These are phyloP conservation scores for Aureoboletus auriporus DNA, from an alignment of 768 basidiomycete species.

Conservation along the genomic window DNA sequence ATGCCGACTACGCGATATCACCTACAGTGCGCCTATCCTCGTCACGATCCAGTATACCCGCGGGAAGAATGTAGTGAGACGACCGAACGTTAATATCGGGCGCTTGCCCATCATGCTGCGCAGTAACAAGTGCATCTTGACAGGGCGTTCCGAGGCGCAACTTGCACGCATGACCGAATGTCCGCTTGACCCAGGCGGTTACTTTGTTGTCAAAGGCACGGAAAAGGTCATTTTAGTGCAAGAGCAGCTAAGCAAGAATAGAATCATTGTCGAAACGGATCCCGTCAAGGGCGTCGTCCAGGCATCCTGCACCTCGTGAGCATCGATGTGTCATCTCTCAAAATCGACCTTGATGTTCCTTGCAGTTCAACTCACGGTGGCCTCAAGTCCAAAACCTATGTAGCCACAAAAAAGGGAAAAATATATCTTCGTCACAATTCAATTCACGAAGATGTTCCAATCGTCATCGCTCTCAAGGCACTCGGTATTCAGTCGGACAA, in stretches of 20 bases:
- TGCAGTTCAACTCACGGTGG: slow-evolving; percentile 75
- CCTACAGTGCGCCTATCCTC: slow-evolving; percentile 88
- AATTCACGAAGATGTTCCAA: slow-evolving; percentile 94
- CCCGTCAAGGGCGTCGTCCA: slow-evolving; percentile 84
- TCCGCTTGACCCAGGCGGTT: slow-evolving; percentile 98
- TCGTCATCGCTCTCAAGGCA: slow-evolving; percentile 94
- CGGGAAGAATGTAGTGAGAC: slow-evolving; percentile 82
- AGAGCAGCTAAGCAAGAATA: slow-evolving; percentile 97
- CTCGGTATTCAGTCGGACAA: slow-evolving; percentile 96
- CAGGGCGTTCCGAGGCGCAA: slow-evolving; percentile 69
- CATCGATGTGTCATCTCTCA: slow-evolving; percentile 9
- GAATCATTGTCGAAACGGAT: slow-evolving; percentile 98
- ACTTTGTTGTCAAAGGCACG: slow-evolving; percentile 98
- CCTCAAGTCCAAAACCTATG: slow-evolving; percentile 96
- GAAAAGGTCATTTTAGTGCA: slow-evolving; percentile 99
- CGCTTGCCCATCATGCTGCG: slow-evolving; percentile 94
- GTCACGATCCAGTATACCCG: slow-evolving; percentile 95
- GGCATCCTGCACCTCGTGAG: slow-evolving; percentile 94
- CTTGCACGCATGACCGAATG: slow-evolving; percentile 96
- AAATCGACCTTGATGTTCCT: slow-evolving; percentile 9
- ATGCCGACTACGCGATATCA: slow-evolving; percentile 92
- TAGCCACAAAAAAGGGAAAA: slow-evolving; percentile 89
- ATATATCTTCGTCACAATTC: slow-evolving; percentile 98
- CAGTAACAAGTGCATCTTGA: slow-evolving; percentile 91
- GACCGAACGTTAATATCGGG: slow-evolving; percentile 82